Base-by-base conservation (phyloP, 2,329 filamentous ascomycete genomes). In the Microsporum ferrugineum region DNA sequence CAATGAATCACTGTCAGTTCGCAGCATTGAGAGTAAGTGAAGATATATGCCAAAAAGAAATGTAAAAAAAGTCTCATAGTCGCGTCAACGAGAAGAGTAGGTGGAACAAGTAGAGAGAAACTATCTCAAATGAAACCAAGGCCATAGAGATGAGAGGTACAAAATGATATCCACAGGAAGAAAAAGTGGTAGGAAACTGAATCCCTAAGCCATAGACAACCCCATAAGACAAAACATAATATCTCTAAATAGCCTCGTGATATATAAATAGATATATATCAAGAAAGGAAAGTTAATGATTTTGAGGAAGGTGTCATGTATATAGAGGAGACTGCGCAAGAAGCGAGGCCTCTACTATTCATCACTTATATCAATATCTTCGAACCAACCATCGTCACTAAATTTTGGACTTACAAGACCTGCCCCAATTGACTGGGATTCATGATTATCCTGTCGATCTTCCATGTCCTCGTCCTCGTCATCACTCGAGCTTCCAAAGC, bases 401-500 rank as follows among this genome's bases (percentile, higher is more conserved):
- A 84, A 83, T 76, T 86, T 83, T 71, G 79, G 77, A 70, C 82
- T 80, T 67, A 74, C 75, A 68, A 80, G 78, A 65, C 76, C 69
- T 45, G 69, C 43, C 58, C 34, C 49, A 58, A 69, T 68, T 66
- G 67, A 68, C 41, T 70, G 67, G 75, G 78, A 83, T 64, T 89
- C 27, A 56, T 34, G 87, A 67, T 89, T 88, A 66, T 92, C 87
- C 12, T 65, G 72, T 39, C 73, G 71, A 39, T 76, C 74, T 62
- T 95, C 89, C 76, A 90, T 88, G 65, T 96, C 92, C 68, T 96
- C 92, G 65, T 97, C 94, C 66, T 97, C 94, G 74, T 96, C 92
- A 68, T 96, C 91, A 69, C 91, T 96, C 57, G 89, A 94, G 75
- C 91, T 95, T 70, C 90, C 91, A 75, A 97, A 97, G 59, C 91